Conservation (phyloP, 2,329 filamentous ascomycete species). For the Claviceps humidiphila region DNA sequence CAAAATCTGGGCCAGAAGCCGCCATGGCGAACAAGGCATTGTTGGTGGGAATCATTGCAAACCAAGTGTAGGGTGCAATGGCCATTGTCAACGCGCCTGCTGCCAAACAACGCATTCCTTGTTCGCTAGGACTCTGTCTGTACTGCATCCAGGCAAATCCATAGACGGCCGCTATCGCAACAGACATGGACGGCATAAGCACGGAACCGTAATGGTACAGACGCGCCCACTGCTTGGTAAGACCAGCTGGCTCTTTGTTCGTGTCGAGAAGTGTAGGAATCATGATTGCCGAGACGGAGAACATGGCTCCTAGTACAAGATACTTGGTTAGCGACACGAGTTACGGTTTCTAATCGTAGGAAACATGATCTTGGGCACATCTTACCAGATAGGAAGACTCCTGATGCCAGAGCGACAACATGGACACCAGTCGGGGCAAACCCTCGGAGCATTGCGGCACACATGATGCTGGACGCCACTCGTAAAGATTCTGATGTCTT, state of each 20-base stretch:
- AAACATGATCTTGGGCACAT: no score
- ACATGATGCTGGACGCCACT: not conserved
- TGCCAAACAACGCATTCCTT: not conserved
- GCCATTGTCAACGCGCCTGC: not conserved
- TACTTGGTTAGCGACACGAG: not conserved
- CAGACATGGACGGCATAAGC: slow-evolving; percentile 1
- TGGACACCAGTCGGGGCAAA: not conserved
- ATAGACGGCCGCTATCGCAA: not conserved
- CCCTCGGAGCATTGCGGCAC: not conserved
- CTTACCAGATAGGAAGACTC: slow-evolving; percentile 5
- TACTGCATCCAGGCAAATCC: not conserved
- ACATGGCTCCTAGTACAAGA: slow-evolving; percentile 4
- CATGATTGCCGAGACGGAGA: slow-evolving; percentile 1
- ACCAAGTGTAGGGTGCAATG: slow-evolving; percentile 5
- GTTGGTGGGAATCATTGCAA: slow-evolving; percentile 3
- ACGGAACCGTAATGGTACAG: slow-evolving; percentile 7
- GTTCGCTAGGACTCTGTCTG: not conserved
- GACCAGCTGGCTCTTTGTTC: not conserved
- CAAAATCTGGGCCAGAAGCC: not conserved
- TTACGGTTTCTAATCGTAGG: no score
- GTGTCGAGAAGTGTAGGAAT: slow-evolving; percentile 6
- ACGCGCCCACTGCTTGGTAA: slow-evolving; percentile 3
- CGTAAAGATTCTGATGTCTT: no score
- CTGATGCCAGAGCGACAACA: not conserved
- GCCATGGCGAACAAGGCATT: slow-evolving; percentile 1